Conservation (phyloP, 148 eudicot species). For the Tetragonia tetragonoides region DNA sequence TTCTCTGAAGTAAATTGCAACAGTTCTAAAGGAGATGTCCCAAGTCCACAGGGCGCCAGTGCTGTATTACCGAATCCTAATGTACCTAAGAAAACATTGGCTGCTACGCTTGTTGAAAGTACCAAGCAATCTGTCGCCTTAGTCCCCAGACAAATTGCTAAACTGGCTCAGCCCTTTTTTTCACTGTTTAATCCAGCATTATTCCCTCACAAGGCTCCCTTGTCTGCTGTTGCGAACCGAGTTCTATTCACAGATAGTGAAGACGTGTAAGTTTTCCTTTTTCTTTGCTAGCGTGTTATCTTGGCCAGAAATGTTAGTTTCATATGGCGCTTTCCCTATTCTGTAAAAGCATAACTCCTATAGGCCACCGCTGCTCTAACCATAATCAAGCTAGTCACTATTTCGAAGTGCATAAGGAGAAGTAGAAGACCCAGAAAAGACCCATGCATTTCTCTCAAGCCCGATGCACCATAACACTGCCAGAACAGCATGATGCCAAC, state of each 20-base stretch:
- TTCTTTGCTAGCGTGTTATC: neutral
- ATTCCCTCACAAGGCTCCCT: constrained; percentile 89
- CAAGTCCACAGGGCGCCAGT: constrained; percentile 23
- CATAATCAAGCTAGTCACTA: no score
- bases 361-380: no score
- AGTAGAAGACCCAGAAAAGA: no score
- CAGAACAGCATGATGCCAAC: no score
- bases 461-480: no score
- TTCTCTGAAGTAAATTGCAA: constrained; percentile 39
- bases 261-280: constrained; percentile 70
- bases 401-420: no score
- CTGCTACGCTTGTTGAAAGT: constrained; percentile 76
- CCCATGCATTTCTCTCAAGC: no score
- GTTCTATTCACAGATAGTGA: constrained; percentile 93
- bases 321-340: neutral
- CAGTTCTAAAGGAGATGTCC: constrained; percentile 31
- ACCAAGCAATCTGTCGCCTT: constrained; percentile 79
- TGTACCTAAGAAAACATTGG: constrained; percentile 71
- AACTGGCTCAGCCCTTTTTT: constrained; percentile 65
- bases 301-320: neutral
- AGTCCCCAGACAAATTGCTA: constrained; percentile 71
- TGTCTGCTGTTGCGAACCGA: constrained; percentile 60
- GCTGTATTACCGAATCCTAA: constrained; percentile 34
- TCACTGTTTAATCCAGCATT: constrained; percentile 74
- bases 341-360: no score